A percentile compares a stretch with the other conserved stretches of the same genome.
Evolutionary conservation across 306 rosid genomes (phyloP).

Genomic region (Cicer pinnatifidum): DNA sequence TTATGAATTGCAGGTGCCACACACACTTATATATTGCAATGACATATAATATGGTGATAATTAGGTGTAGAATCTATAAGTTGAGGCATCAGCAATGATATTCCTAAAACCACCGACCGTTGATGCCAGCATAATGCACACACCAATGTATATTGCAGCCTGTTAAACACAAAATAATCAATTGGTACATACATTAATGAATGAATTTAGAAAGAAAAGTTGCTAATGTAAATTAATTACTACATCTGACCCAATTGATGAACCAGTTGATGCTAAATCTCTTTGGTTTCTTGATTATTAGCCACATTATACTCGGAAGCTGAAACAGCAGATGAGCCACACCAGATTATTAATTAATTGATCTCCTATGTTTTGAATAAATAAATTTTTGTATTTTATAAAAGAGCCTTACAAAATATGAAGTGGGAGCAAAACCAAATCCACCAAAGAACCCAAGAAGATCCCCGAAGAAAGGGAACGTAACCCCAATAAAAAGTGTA

Average conservation of each 20-base stretch:
- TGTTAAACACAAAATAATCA: slow-evolving; percentile 43
- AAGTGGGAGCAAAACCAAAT: slow-evolving; percentile 91
- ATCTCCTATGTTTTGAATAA: slow-evolving; percentile 8
- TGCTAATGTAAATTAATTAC: neutral
- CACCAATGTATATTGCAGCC: slow-evolving; percentile 72
- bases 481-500: slow-evolving; percentile 72
- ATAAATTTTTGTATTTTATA: neutral
- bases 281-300: slow-evolving; percentile 82
- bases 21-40: neutral
- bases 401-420: slow-evolving; percentile 66
- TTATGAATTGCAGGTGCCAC: neutral
- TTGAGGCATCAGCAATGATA: slow-evolving; percentile 77
- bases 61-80: slow-evolving; percentile 79
- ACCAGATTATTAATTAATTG: slow-evolving; percentile 22
- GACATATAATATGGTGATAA: neutral
- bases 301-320: slow-evolving; percentile 96
- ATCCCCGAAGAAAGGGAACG: slow-evolving; percentile 96
- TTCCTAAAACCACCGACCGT: slow-evolving; percentile 91
- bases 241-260: slow-evolving; percentile 77
- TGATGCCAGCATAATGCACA: slow-evolving; percentile 87
- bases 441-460: slow-evolving; percentile 97
- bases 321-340: slow-evolving; percentile 42
- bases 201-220: too few species aligned
- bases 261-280: slow-evolving; percentile 81
- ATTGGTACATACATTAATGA: too few species aligned